Conservation (phyloP, 768 basidiomycete species). For the Russula lepida region DNA sequence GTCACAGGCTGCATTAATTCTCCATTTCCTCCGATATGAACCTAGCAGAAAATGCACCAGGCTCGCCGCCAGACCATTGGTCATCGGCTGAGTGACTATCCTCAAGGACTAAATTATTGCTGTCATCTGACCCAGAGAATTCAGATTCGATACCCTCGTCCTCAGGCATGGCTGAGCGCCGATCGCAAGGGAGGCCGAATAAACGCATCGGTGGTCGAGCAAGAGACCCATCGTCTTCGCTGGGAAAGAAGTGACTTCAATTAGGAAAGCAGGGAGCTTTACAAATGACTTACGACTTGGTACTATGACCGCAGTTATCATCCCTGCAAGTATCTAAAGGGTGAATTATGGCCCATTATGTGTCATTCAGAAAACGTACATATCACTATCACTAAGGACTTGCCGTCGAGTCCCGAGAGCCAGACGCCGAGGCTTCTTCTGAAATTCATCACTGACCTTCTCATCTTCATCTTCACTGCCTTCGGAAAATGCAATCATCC, state of each 20-base stretch:
- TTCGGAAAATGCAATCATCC: neutral
- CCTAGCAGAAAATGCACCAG: neutral
- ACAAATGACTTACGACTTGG: conserved; percentile 8
- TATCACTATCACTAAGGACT: conserved; percentile 9
- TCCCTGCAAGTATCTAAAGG: neutral
- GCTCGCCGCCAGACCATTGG: neutral
- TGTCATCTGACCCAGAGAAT: neutral
- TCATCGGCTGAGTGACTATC: neutral
- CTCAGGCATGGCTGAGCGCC: neutral
- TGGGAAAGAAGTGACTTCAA: neutral
- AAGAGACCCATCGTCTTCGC: neutral
- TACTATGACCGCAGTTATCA: neutral
- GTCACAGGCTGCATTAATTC: too few species aligned
- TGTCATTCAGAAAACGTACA: neutral
- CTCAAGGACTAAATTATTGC: neutral
- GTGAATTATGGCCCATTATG: neutral
- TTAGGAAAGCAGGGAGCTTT: neutral
- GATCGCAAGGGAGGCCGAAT: neutral
- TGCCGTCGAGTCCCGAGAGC: neutral
- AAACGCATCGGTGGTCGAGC: conserved; percentile 5
- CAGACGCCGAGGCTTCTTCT: neutral
- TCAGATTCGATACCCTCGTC: neutral
- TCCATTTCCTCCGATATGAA: too few species aligned
- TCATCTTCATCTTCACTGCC: neutral
- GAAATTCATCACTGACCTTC: neutral